Percentiles rank a stretch among this genome's conserved stretches.
These are phyloP conservation scores for Penstemon newberryi DNA, from an alignment of 257 asterid genomes.

Conservation along the genomic window DNA sequence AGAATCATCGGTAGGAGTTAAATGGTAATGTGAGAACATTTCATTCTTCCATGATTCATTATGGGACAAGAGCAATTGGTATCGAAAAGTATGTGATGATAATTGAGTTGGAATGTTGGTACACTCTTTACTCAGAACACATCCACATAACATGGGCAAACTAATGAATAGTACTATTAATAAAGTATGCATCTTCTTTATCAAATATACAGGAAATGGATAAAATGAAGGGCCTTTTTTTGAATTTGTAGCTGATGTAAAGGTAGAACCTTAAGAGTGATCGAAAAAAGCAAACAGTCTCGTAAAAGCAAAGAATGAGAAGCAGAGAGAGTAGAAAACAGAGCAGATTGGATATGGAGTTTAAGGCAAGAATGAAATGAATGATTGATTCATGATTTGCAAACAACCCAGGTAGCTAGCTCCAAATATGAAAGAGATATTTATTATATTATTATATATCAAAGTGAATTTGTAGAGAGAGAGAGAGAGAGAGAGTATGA, in stretches of 20 bases:
- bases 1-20: constrained; percentile 85
- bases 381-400: constrained; percentile 18
- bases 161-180: constrained; percentile 25
- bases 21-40: constrained; percentile 58
- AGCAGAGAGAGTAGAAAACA: background rate
- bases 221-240: background rate
- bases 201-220: background rate
- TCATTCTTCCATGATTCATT: constrained; percentile 69
- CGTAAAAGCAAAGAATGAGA: constrained; percentile 45
- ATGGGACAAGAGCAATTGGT: constrained; percentile 52
- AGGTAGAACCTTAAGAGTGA: constrained; percentile 25
- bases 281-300: constrained; percentile 26
- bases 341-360: constrained; percentile 27
- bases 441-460: background rate
- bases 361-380: constrained; percentile 43
- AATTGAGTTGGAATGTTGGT: constrained; percentile 51
- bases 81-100: constrained; percentile 63
- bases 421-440: background rate
- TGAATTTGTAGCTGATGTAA: background rate
- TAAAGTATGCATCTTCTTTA: constrained; percentile 37
- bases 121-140: constrained; percentile 55
- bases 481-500: background rate
- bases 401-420: constrained; percentile 12
- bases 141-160: constrained; percentile 29
- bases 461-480: background rate